Percentiles rank a stretch among this genome's conserved stretches.
Evolutionary conservation across 164 flowering plant species (phyloP).

Genomic region (Chimonanthus praecox): DNA sequence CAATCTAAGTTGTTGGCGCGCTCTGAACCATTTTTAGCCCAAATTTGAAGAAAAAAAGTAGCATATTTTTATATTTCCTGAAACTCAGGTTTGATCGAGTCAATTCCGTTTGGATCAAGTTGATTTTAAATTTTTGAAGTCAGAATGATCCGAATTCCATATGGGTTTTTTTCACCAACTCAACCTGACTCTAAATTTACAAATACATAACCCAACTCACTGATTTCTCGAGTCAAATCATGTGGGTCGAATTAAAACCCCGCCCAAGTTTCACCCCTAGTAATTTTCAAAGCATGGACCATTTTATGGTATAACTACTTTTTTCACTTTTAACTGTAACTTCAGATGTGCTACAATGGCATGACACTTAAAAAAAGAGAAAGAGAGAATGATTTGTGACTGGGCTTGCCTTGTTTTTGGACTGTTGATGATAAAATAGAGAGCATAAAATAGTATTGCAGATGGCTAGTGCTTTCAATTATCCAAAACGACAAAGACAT

Average conservation of each 20-base stretch:
- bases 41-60: neutral
- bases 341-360: neutral
- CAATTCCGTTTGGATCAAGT: no score
- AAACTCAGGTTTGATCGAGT: no score
- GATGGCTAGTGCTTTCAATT: conserved; percentile 49
- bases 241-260: no score
- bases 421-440: neutral
- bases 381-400: conserved; percentile 2
- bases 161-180: no score
- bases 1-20: no score
- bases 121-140: no score
- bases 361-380: neutral
- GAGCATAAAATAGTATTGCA: conserved; percentile 33
- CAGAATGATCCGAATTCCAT: no score
- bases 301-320: neutral
- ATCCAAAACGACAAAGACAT: conserved; percentile 64
- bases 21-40: neutral
- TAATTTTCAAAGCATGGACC: neutral
- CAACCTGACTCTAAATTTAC: no score
- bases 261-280: no score
- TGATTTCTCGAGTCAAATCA: no score
- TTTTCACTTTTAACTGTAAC: neutral
- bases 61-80: no score
- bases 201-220: no score
- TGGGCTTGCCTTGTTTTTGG: neutral